Base-by-base conservation (phyloP, 176 grass and related monocot species). In the Tillandsia leiboldiana region DNA sequence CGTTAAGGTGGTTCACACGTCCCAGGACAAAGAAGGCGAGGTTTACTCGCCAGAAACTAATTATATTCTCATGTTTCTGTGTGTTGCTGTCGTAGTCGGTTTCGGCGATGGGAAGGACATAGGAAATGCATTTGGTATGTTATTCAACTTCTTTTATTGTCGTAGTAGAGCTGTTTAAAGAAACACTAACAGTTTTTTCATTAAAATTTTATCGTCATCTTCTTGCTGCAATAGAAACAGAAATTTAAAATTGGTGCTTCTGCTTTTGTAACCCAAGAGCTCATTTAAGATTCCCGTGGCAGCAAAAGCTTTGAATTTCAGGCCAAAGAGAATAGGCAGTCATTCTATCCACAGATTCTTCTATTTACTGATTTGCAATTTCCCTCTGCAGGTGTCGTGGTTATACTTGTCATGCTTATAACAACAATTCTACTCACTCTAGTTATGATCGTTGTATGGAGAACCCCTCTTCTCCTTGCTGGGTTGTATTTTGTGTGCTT, bases 391-490 rank as follows among this genome's bases (percentile, higher is more conserved):
- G 92, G 92, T 84, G 86, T 86, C 59, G 88, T 88, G 33, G 88
- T 91, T 51, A 96, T 91, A 77, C 84, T 91, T 64, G 91, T 96
- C 48, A 86, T 96, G 92, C 74, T 91, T 23, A 96, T 96, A 74
- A 96, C 92, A 13, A 91, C 83, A 58, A 71, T 96, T 81, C 58
- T 96, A 67, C 74, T 96, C 66, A 84, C 85, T 17, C 82, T 88
- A 53, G 88, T 96, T 47, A 91, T 88, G 92, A 82, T 86, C 77
- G 82, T 96, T 24, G 72, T 86, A 51, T 96, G 92, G 88, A 86
- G 80, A 82, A 88, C 80, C 0, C 69, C 79, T 20, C 69, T 48
- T 2, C 4, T 78, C 62, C 63, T 91, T 54, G 80, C 74, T 6
- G 69, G n/a, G 20, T 26, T 96, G n/a, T 91, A 78, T 50, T 88